Base-by-base conservation (phyloP, 2,329 filamentous ascomycete species). In the Fusarium goolgardi region DNA sequence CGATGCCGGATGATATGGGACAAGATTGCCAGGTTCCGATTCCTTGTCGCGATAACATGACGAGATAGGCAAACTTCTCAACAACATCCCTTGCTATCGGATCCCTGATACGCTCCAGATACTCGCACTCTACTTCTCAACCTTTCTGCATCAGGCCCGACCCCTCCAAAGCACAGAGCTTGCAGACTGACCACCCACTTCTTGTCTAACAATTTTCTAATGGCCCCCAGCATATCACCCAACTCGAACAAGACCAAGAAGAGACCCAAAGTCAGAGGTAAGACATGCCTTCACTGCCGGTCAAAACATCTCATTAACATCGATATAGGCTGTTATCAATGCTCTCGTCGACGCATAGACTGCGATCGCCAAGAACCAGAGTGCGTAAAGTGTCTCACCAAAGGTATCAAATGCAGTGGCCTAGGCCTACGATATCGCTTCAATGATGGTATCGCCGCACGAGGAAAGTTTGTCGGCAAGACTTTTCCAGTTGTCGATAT, bases 291-390 rank as follows among this genome's bases (percentile, higher is more conserved):
- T 4, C 20, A 7, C n/a, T 15, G 11, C 12, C 13, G 13, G n/a
- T 15, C n/a, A 39, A 12, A n/a, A 12, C 2, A 13, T 39, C 13
- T 21, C 12, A 39, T 21, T 20, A 21, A 39, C 11, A 21, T 15
- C 7, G 4, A 15, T 39, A 6, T 13, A 39, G 70, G 70, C 6
- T 72, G 70, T 7, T 72, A 72, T 15, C 67, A 72, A 45, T 72
- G 70, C 16, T 72, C 70, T 6, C 70, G 67, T 9, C 62, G 70
- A 5, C 70, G 70, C 31, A 72, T 72, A 59, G 70, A 72, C n/a
- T 72, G 70, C 18, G 70, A 72, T 11, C 62, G 70, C n/a, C 50
- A 55, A 47, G 59, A 69, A 15, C 70, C 70, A 8, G 56, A 49
- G 7, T 72, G 70, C n/a, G 65, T 52, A n/a, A 72, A 72, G 44